These are phyloP conservation scores for Caulochytrium protostelioides DNA, from an alignment of 371 early-diverging fungal species.

Conservation along the genomic window DNA sequence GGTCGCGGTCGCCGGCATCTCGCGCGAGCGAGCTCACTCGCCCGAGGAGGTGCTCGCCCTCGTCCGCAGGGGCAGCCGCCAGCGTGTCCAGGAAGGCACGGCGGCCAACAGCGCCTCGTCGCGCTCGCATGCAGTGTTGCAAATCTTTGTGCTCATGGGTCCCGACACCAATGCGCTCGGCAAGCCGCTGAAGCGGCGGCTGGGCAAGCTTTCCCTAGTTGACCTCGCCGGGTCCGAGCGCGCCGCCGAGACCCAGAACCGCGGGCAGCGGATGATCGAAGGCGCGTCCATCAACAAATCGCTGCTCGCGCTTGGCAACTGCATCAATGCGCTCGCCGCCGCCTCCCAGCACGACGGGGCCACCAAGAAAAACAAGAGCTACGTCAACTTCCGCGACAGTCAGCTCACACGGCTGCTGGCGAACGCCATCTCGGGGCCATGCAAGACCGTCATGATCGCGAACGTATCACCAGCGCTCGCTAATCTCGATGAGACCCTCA, in stretches of 20 bases:
- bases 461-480: slow-evolving; percentile 46
- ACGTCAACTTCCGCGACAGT: slow-evolving; percentile 66
- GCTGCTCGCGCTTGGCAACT: slow-evolving; percentile 70
- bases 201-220: slow-evolving; percentile 17
- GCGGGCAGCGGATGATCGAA: slow-evolving; percentile 48
- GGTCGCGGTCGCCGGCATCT: slow-evolving; percentile 34
- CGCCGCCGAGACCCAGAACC: slow-evolving; percentile 25
- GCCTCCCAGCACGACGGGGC: too few relatives aligned
- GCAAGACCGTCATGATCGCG: slow-evolving; percentile 55
- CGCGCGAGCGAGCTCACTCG: slow-evolving; percentile 7
- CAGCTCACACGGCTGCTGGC: slow-evolving; percentile 59
- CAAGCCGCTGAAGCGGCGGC: slow-evolving; percentile 5
- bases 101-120: slow-evolving; percentile 58
- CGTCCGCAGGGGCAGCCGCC: slow-evolving; percentile 32
- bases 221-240: slow-evolving; percentile 26
- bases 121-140: slow-evolving; percentile 80
- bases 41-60: slow-evolving; percentile 14
- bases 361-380: slow-evolving; percentile 24
- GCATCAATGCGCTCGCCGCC: slow-evolving; percentile 68
- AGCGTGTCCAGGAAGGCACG: slow-evolving; percentile 44
- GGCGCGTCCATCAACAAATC: slow-evolving; percentile 78
- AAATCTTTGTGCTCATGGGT: too few relatives aligned
- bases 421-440: not conserved
- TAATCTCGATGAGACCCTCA: slow-evolving; percentile 61
- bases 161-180: too few relatives aligned